These are phyloP conservation scores for Ganoderma multipileum DNA, from an alignment of 1,284 basidiomycete genomes.

Conservation along the genomic window DNA sequence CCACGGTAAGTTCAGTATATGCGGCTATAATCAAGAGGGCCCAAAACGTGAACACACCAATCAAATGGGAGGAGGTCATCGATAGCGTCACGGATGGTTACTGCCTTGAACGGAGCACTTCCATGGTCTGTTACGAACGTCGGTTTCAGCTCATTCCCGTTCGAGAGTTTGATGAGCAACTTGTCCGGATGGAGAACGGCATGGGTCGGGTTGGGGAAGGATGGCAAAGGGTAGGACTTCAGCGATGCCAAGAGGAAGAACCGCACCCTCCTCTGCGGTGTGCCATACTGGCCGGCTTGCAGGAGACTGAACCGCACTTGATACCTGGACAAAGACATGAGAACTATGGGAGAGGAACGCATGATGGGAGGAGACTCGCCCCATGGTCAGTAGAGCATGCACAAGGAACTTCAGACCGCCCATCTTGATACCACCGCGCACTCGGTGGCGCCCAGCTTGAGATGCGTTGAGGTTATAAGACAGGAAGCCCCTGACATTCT, in stretches of 20 bases:
- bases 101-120: slow-evolving; percentile 56
- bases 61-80: slow-evolving; percentile 71
- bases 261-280: slow-evolving; percentile 71
- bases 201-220: slow-evolving; percentile 75
- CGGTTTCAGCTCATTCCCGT: slow-evolving; percentile 43
- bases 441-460: slow-evolving; percentile 54
- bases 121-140: slow-evolving; percentile 52
- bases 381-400: slow-evolving; percentile 63
- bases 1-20: not conserved
- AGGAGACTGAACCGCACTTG: slow-evolving; percentile 69
- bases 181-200: not conserved
- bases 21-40: not conserved
- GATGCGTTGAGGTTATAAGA: slow-evolving; percentile 57
- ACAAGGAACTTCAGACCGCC: slow-evolving; percentile 74
- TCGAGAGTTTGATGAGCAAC: not conserved
- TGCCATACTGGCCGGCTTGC: slow-evolving; percentile 76
- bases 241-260: slow-evolving; percentile 75
- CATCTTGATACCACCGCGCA: slow-evolving; percentile 66
- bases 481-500: slow-evolving; percentile 78
- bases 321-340: slow-evolving; percentile 52
- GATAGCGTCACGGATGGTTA: slow-evolving; percentile 73
- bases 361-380: slow-evolving; percentile 45
- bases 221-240: slow-evolving; percentile 57
- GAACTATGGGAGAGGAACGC: not conserved
- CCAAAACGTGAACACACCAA: slow-evolving; percentile 53